Conservation (phyloP, 306 rosid species). For the Medicago ruthenica region DNA sequence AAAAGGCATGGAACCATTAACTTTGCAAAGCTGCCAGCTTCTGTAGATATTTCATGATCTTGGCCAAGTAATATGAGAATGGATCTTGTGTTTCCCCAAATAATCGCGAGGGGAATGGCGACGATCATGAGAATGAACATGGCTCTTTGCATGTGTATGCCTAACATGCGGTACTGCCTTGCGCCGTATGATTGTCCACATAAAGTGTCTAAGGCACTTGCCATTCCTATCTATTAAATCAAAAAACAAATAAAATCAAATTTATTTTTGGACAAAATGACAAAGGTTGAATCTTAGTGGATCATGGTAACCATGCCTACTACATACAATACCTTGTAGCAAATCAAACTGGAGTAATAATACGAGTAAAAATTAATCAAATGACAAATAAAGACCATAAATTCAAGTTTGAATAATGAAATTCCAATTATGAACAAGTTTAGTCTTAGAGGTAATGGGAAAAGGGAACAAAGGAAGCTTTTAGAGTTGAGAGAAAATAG, state of each 20-base stretch:
- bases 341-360: no score
- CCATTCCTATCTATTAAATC: slow-evolving; percentile 62
- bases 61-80: slow-evolving; percentile 63
- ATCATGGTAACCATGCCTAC: no score
- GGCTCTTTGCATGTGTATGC: slow-evolving; percentile 75
- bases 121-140: slow-evolving; percentile 60
- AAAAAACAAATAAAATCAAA: background rate
- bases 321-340: no score
- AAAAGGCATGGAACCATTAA: slow-evolving; percentile 60
- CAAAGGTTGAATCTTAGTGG: background rate
- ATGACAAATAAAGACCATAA: background rate
- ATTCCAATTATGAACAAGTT: background rate
- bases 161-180: slow-evolving; percentile 67
- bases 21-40: slow-evolving; percentile 66
- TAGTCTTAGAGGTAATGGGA: background rate
- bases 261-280: background rate
- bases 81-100: slow-evolving; percentile 61
- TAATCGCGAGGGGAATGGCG: slow-evolving; percentile 57
- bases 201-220: slow-evolving; percentile 75
- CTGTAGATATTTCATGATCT: slow-evolving; percentile 59
- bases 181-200: slow-evolving; percentile 83
- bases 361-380: no score
- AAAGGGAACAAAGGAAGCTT: no score
- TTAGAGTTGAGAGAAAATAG: background rate
- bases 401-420: background rate